A percentile compares a stretch with the other conserved stretches of the same genome.
Conservation (phyloP, 805 yeast genomes). For the Sugiyamaella chiloensis region DNA sequence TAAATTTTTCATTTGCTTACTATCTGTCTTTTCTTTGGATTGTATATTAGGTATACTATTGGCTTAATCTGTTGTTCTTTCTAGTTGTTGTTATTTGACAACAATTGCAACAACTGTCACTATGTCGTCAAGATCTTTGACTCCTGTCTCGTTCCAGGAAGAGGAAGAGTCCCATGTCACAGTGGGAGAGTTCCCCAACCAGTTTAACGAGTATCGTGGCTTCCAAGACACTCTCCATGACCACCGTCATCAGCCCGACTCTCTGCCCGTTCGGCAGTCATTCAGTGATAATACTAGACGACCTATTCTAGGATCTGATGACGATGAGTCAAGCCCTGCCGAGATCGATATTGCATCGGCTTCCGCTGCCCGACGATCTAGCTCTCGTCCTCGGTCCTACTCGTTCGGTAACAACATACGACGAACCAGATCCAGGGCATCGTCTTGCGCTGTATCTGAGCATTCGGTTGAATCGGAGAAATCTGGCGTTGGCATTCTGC, state of each 20-base stretch:
- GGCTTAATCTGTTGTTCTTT: background rate
- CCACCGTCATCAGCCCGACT: slow-evolving; percentile 48
- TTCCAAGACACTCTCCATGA: slow-evolving; percentile 39
- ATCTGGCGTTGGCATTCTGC: slow-evolving; percentile 21
- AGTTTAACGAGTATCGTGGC: background rate
- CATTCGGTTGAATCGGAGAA: slow-evolving; percentile 17
- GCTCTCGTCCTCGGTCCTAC: slow-evolving; percentile 6
- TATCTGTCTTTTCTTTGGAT: background rate
- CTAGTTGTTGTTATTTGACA: background rate
- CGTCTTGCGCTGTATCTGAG: slow-evolving; percentile 24
- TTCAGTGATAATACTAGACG: slow-evolving; percentile 22
- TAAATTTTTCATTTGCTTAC: background rate
- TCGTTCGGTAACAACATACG: slow-evolving; percentile 3
- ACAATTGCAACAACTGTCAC: background rate
- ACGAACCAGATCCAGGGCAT: slow-evolving; percentile 13
- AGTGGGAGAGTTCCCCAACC: background rate
- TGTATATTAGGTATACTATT: background rate
- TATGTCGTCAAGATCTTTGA: slow-evolving; percentile 5
- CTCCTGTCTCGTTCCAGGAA: slow-evolving; percentile 2
- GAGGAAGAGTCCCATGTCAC: background rate
- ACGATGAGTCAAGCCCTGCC: slow-evolving; percentile 17
- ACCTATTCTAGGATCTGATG: slow-evolving; percentile 14
- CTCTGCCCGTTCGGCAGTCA: slow-evolving; percentile 36
- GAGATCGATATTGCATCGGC: slow-evolving; percentile 23
- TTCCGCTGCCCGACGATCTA: slow-evolving; percentile 2